Percentiles rank a stretch among this genome's conserved stretches.
These are phyloP conservation scores for Hirschfeldia incana DNA, from an alignment of 345 rosid genomes.

Conservation along the genomic window DNA sequence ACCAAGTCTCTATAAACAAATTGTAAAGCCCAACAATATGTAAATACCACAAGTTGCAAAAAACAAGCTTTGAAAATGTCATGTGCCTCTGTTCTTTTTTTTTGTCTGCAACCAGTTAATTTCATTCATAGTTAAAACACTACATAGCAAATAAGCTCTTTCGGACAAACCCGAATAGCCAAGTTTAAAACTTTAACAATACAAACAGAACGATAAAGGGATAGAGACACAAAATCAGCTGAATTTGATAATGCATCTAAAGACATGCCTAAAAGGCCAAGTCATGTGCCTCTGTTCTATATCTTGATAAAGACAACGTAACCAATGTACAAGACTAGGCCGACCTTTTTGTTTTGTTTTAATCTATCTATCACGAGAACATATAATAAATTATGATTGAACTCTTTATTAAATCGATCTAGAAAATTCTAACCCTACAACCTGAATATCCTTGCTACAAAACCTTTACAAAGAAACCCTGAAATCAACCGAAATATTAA, in stretches of 20 bases:
- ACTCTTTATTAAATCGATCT: background rate
- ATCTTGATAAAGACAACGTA: background rate
- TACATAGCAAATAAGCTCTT: no score
- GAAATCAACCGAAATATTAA: background rate
- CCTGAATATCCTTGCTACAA: background rate
- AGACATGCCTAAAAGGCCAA: background rate
- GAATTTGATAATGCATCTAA: no score
- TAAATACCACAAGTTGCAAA: background rate
- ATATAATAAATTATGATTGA: background rate
- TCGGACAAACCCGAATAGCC: no score
- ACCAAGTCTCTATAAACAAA: background rate
- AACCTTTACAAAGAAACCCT: background rate
- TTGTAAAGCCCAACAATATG: background rate
- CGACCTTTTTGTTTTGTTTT: background rate
- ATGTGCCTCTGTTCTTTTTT: background rate
- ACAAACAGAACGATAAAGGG: no score
- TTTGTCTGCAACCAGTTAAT: no score
- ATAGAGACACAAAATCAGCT: no score
- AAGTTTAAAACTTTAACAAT: no score
- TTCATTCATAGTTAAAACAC: no score
- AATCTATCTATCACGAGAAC: background rate
- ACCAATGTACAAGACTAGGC: background rate
- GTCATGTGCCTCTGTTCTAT: background rate
- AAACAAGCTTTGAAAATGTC: background rate
- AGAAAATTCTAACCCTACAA: background rate